Evolutionary conservation across 306 rosid genomes (phyloP).

Genomic region (Cucumis cinereus): DNA sequence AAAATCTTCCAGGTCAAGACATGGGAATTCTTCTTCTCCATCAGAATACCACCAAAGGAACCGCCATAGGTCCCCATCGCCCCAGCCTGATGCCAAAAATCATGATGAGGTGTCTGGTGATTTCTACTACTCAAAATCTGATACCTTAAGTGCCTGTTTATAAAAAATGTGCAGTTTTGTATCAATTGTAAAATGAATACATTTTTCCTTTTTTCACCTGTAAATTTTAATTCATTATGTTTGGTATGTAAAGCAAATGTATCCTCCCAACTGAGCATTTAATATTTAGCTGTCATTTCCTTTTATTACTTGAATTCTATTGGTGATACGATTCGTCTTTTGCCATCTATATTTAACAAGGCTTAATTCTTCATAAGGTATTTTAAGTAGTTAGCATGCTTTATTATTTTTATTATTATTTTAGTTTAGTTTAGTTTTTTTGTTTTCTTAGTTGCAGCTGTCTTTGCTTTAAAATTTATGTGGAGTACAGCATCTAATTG

Average conservation of each 20-base stretch:
- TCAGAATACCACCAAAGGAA: slow-evolving; percentile 31
- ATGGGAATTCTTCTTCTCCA: slow-evolving; percentile 31
- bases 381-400: background rate
- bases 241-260: background rate
- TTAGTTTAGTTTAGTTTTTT: too few species aligned
- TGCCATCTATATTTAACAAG: background rate
- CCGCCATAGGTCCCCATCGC: slow-evolving; percentile 44
- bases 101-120: slow-evolving; percentile 98
- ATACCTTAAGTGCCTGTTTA: background rate
- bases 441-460: background rate
- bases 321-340: background rate
- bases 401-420: too few species aligned
- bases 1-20: slow-evolving; percentile 48
- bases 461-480: slow-evolving; percentile 8
- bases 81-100: slow-evolving; percentile 28
- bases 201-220: background rate
- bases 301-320: background rate
- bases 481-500: slow-evolving; percentile 17
- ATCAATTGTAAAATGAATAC: background rate
- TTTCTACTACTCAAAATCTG: slow-evolving; percentile 44
- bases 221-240: background rate
- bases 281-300: background rate
- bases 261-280: background rate
- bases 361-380: background rate
- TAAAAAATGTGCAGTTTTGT: background rate